phyloP scores from a whole-genome alignment of 176 grass and related monocot species.

The Elymus sibiricus region DNA sequence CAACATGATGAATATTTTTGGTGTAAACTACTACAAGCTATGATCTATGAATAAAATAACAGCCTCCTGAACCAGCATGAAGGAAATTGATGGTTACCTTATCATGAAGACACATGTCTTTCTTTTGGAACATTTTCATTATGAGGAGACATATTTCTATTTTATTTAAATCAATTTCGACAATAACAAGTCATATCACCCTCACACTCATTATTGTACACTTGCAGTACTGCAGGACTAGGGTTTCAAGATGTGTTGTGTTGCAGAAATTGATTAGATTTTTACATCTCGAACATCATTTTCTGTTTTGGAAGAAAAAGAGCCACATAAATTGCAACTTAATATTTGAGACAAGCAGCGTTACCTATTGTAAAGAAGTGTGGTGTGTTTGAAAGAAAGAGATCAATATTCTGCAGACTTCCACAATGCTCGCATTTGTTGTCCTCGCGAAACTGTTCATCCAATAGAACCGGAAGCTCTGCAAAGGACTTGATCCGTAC shows the following conservation, averaged over 20 bases:
- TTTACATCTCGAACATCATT: background rate
- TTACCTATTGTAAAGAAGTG: too few species aligned
- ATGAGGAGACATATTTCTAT: background rate
- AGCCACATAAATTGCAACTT: background rate
- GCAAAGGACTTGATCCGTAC: too few species aligned
- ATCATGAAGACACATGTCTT: slow-evolving; percentile 15
- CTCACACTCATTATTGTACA: too few species aligned
- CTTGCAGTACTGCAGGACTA: background rate
- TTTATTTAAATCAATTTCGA: background rate
- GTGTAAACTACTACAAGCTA: background rate
- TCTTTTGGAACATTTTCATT: background rate
- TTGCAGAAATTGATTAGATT: background rate
- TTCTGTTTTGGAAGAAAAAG: background rate
- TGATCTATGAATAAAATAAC: background rate
- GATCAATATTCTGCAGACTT: too few species aligned
- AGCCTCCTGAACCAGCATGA: background rate
- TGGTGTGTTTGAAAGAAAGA: too few species aligned
- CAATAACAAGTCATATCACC: background rate
- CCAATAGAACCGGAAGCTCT: too few species aligned
- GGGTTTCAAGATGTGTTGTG: background rate
- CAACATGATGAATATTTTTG: background rate
- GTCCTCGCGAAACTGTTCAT: too few species aligned
- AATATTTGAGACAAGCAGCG: too few species aligned
- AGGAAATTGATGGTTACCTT: slow-evolving; percentile 1
- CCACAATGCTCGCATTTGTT: too few species aligned